These are phyloP conservation scores for Thelonectria blattea DNA, from an alignment of 2,329 filamentous ascomycete species.

Conservation along the genomic window DNA sequence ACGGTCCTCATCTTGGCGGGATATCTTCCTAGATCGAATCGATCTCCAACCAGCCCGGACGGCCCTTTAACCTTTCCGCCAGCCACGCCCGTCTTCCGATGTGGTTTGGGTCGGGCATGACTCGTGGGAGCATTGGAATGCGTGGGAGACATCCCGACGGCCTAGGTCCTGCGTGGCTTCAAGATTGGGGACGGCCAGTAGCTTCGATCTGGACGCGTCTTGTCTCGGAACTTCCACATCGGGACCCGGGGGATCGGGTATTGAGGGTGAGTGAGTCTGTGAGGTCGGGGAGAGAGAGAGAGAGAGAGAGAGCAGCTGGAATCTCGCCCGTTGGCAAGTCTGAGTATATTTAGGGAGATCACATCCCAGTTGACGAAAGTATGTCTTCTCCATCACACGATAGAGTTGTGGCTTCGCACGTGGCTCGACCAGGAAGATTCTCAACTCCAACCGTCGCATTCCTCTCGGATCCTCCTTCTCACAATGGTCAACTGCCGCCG, in stretches of 20 bases:
- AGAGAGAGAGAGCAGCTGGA: neutral
- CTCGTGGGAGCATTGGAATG: conserved; percentile 17
- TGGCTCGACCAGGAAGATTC: conserved; percentile 1
- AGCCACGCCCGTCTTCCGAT: conserved; percentile 21
- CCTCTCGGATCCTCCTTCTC: neutral
- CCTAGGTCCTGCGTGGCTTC: conserved; percentile 17
- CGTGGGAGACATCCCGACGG: conserved; percentile 12
- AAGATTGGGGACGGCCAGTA: neutral
- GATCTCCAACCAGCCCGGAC: neutral
- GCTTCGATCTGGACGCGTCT: neutral
- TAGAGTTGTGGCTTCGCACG: conserved; percentile 1
- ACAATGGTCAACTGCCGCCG: conserved; percentile 22
- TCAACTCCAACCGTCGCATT: conserved; percentile 11
- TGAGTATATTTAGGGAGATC: conserved; percentile 26
- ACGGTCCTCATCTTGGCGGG: neutral
- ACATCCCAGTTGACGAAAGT: conserved; percentile 5
- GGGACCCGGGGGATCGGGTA: neutral
- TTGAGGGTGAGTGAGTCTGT: neutral
- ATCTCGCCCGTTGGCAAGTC: neutral
- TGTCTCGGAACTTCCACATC: neutral
- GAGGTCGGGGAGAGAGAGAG: too few species aligned
- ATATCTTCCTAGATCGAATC: neutral
- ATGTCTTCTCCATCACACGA: neutral
- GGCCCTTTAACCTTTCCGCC: conserved; percentile 22
- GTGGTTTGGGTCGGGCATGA: conserved; percentile 11